Conservation (phyloP, 148 eudicot species). For the Nyssa sinensis region DNA sequence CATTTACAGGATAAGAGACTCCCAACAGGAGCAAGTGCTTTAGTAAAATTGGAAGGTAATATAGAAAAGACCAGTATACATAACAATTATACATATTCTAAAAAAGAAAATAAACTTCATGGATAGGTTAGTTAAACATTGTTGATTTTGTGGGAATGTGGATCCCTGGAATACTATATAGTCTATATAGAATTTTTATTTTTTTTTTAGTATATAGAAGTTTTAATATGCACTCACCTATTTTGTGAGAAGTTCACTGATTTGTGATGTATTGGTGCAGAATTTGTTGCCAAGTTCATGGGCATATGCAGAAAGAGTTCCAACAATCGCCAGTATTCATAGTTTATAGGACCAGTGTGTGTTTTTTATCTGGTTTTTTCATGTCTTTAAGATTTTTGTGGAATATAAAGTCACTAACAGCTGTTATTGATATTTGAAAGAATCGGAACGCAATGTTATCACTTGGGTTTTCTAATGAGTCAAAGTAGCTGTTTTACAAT, state of each 20-base stretch:
- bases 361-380: background rate
- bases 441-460: too few species aligned
- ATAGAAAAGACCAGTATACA: background rate
- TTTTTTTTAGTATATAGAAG: too few species aligned
- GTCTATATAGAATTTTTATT: too few species aligned
- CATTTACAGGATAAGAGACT: conserved; percentile 50
- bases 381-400: background rate
- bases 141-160: too few species aligned
- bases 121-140: background rate
- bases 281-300: conserved; percentile 52
- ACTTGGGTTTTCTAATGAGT: too few species aligned
- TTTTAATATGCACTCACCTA: too few species aligned
- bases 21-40: conserved; percentile 44
- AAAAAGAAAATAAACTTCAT: background rate
- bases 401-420: background rate
- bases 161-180: too few species aligned
- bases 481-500: too few species aligned
- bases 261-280: conserved; percentile 26
- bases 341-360: background rate
- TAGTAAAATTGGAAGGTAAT: conserved; percentile 52
- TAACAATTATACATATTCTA: background rate
- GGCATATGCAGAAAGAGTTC: conserved; percentile 42
- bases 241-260: background rate
- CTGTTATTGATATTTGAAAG: background rate
- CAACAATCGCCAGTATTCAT: conserved; percentile 12